These are phyloP conservation scores for Solanum etuberosum DNA, from an alignment of 257 asterid species.

Conservation along the genomic window DNA sequence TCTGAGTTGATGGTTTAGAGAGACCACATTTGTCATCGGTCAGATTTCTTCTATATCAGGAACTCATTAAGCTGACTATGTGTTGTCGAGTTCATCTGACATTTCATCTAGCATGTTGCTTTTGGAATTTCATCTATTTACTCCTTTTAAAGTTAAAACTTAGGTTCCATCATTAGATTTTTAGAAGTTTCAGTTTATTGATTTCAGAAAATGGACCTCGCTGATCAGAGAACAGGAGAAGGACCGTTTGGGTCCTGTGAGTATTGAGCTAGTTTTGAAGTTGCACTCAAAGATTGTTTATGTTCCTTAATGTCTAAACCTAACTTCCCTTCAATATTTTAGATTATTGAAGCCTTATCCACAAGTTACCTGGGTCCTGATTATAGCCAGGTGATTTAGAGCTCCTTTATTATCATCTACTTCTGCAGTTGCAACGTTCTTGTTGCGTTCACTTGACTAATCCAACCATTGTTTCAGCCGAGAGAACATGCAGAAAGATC, in stretches of 20 bases:
- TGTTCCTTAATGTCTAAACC: neutral
- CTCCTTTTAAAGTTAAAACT: neutral
- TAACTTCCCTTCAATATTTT: neutral
- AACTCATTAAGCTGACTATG: neutral
- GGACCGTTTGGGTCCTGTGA: slow-evolving; percentile 85
- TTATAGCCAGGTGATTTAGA: slow-evolving; percentile 68
- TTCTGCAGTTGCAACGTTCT: neutral
- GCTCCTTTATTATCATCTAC: neutral
- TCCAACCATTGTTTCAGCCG: slow-evolving; percentile 43
- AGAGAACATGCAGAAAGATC: slow-evolving; percentile 57
- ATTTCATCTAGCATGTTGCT: neutral
- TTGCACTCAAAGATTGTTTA: neutral
- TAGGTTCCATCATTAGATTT: neutral
- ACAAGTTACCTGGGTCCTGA: slow-evolving; percentile 90
- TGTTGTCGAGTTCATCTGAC: neutral
- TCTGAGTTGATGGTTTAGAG: neutral
- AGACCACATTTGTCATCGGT: neutral
- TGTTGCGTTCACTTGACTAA: slow-evolving; percentile 8
- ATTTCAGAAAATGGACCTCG: slow-evolving; percentile 84
- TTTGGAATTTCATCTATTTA: neutral
- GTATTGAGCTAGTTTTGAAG: slow-evolving; percentile 16
- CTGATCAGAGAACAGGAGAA: slow-evolving; percentile 91
- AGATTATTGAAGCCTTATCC: slow-evolving; percentile 85
- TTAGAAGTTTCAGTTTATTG: slow-evolving; percentile 1
- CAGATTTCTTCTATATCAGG: neutral